Evolutionary conservation across 495 filamentous ascomycete genomes (phyloP).

Genomic region (Amorphotheca resinae): DNA sequence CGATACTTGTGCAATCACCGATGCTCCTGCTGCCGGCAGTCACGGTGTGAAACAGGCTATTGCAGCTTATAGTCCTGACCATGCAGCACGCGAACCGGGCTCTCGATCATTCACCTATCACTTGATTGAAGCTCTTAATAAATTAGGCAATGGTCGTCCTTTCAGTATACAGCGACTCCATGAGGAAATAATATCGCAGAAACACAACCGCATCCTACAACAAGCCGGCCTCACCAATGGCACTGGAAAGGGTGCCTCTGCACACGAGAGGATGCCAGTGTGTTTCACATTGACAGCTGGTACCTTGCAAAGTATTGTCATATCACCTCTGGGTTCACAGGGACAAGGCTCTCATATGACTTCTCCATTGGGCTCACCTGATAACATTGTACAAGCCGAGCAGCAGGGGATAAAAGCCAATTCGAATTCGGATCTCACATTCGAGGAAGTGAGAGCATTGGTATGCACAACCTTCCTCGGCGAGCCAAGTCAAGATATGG

Average conservation of each 20-base stretch:
- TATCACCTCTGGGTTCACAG: slow-evolving; percentile 30
- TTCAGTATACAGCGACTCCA: slow-evolving; percentile 37
- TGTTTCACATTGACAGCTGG: slow-evolving; percentile 36
- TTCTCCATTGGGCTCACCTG: slow-evolving; percentile 28
- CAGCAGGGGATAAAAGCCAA: slow-evolving; percentile 14
- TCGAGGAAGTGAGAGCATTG: slow-evolving; percentile 39
- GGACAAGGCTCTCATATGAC: slow-evolving; percentile 21
- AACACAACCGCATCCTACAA: slow-evolving; percentile 22
- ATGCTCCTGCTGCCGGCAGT: slow-evolving; percentile 29
- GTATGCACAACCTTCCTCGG: slow-evolving; percentile 45
- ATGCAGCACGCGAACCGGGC: slow-evolving; percentile 30
- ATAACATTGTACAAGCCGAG: slow-evolving; percentile 21
- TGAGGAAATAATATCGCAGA: slow-evolving; percentile 32
- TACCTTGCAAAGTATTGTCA: slow-evolving; percentile 32
- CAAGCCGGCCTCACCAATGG: slow-evolving; percentile 32
- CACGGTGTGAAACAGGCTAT: slow-evolving; percentile 43
- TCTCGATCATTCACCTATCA: slow-evolving; percentile 38
- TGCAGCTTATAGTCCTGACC: slow-evolving; percentile 37
- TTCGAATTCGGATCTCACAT: slow-evolving; percentile 33
- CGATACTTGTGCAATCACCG: slow-evolving; percentile 23
- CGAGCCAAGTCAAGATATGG: slow-evolving; percentile 44
- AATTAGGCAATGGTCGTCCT: slow-evolving; percentile 31
- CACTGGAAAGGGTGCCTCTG: slow-evolving; percentile 22
- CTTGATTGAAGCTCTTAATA: slow-evolving; percentile 34
- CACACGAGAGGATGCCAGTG: slow-evolving; percentile 30